phyloP scores from a whole-genome alignment of 2,329 filamentous ascomycete species.

The Cercospora canescens region DNA sequence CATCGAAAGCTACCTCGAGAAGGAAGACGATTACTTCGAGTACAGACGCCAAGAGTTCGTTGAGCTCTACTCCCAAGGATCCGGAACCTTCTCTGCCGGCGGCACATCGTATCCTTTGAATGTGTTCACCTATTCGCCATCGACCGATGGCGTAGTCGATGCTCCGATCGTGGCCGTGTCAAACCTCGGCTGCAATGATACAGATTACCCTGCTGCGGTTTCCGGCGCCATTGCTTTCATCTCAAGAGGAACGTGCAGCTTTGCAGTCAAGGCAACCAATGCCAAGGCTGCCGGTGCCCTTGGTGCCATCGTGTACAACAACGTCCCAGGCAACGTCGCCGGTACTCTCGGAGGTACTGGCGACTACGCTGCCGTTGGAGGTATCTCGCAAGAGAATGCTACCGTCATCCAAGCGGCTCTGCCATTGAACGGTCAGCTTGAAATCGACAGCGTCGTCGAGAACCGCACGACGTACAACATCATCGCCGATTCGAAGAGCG shows the following conservation, averaged over 20 bases:
- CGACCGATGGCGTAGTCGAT: slow-evolving; percentile 57
- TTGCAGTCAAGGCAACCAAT: slow-evolving; percentile 68
- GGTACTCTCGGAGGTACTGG: slow-evolving; percentile 68
- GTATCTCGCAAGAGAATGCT: slow-evolving; percentile 62
- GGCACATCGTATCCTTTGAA: slow-evolving; percentile 61
- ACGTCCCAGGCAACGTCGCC: slow-evolving; percentile 52
- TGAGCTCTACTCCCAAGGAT: slow-evolving; percentile 37
- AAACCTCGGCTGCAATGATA: slow-evolving; percentile 62
- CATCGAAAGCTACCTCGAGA: slow-evolving; percentile 37
- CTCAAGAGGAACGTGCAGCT: slow-evolving; percentile 68
- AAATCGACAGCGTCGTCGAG: slow-evolving; percentile 48
- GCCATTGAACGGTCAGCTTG: slow-evolving; percentile 40
- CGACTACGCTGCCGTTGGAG: slow-evolving; percentile 67
- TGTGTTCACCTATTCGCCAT: slow-evolving; percentile 59
- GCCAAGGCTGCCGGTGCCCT: slow-evolving; percentile 70
- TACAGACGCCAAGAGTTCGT: slow-evolving; percentile 52
- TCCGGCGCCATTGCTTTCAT: slow-evolving; percentile 69
- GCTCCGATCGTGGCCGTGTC: slow-evolving; percentile 59
- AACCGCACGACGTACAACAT: slow-evolving; percentile 57
- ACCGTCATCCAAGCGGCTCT: slow-evolving; percentile 57
- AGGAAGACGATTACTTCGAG: slow-evolving; percentile 60
- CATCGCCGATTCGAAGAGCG: slow-evolving; percentile 59
- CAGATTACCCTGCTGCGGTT: slow-evolving; percentile 63
- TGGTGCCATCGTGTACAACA: slow-evolving; percentile 75
- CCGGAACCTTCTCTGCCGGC: slow-evolving; percentile 50